A percentile compares a stretch with the other conserved stretches of the same genome.
Evolutionary conservation across 2,329 filamentous ascomycete species (phyloP).

Genomic region (Triangularia setosa): DNA sequence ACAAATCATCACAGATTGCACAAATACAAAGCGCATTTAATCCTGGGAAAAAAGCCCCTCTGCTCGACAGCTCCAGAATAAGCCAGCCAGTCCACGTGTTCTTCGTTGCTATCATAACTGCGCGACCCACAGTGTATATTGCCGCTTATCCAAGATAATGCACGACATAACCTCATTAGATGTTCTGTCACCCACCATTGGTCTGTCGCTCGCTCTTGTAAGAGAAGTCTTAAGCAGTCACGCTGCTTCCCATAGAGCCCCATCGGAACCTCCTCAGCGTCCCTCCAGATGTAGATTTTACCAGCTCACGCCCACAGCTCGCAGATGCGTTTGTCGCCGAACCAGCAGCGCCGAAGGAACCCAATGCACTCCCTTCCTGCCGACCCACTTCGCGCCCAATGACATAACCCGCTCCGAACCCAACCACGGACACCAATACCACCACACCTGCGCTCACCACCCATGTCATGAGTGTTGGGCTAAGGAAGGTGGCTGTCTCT

Average conservation of each 20-base stretch:
- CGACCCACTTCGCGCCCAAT: conserved; percentile 63
- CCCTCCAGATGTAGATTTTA: conserved; percentile 45
- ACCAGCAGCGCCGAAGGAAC: conserved; percentile 31
- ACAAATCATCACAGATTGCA: background rate
- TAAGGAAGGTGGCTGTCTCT: conserved; percentile 42
- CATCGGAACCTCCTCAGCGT: conserved; percentile 53
- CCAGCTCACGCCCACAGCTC: conserved; percentile 51
- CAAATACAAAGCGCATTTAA: background rate
- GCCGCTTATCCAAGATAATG: background rate
- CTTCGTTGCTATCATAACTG: background rate
- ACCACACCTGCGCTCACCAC: conserved; percentile 64
- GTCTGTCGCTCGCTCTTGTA: background rate
- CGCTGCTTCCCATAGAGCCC: conserved; percentile 48
- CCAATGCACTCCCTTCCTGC: conserved; percentile 50
- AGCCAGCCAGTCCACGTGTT: background rate
- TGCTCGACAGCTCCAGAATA: too few relatives aligned
- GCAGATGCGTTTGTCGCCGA: conserved; percentile 40
- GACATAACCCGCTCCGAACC: conserved; percentile 66
- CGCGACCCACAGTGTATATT: background rate
- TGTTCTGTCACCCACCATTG: background rate
- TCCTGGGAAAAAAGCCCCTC: background rate
- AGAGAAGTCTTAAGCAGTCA: conserved; percentile 39
- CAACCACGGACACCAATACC: conserved; percentile 63
- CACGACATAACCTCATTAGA: background rate
- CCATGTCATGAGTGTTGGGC: conserved; percentile 60